Percentiles rank a stretch among this genome's conserved stretches.
phyloP scores from a whole-genome alignment of 192 early-diverging fungal species.

The Podila verticillata region DNA sequence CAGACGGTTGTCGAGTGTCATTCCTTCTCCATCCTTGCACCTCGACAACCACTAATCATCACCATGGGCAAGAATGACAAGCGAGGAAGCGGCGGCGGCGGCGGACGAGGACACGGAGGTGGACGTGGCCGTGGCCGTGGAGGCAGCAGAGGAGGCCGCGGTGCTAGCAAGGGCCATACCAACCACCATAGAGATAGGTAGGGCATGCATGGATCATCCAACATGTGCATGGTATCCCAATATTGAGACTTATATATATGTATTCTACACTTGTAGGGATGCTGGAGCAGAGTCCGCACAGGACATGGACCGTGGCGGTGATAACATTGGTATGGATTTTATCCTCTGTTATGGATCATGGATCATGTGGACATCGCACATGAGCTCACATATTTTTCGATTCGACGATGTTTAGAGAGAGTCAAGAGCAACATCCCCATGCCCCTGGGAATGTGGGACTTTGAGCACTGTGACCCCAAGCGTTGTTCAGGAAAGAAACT shows the following conservation, averaged over 20 bases:
- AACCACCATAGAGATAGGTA: slow-evolving; percentile 51
- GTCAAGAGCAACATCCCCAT: slow-evolving; percentile 63
- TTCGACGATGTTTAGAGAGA: slow-evolving; percentile 1
- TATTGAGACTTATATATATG: not conserved
- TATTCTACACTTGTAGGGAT: slow-evolving; percentile 16
- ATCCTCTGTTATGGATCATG: not conserved
- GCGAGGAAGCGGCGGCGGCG: slow-evolving; percentile 14
- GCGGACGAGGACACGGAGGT: slow-evolving; percentile 37
- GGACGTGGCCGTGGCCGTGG: slow-evolving; percentile 44
- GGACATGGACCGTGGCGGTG: slow-evolving; percentile 34
- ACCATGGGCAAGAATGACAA: slow-evolving; percentile 50
- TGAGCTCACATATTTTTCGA: not conserved
- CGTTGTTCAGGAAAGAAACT: slow-evolving; percentile 95
- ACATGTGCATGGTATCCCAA: not conserved
- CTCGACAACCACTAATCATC: not conserved
- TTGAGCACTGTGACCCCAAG: slow-evolving; percentile 99
- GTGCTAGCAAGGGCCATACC: slow-evolving; percentile 22
- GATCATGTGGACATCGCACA: not conserved
- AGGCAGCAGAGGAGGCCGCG: slow-evolving; percentile 38
- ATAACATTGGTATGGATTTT: slow-evolving; percentile 6
- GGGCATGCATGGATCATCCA: not conserved
- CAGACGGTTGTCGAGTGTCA: not conserved
- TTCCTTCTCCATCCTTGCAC: not conserved
- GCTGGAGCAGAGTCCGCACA: slow-evolving; percentile 39
- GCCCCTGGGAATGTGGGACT: slow-evolving; percentile 91